Percentiles rank a stretch among this genome's conserved stretches.
These are phyloP conservation scores for Venturia effusa DNA, from an alignment of 2,329 filamentous ascomycete genomes.

Conservation along the genomic window DNA sequence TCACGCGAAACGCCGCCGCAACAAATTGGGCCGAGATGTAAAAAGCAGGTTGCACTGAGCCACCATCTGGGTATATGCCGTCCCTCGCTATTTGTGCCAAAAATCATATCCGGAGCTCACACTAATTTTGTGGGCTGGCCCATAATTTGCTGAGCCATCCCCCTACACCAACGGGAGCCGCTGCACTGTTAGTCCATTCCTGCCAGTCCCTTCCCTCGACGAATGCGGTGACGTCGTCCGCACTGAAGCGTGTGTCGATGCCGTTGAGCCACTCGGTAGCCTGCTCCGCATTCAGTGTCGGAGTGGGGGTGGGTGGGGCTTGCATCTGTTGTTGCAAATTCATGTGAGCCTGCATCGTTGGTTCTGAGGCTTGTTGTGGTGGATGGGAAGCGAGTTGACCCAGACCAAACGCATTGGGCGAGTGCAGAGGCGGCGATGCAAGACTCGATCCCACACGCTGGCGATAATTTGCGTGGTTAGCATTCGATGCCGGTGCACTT, in stretches of 20 bases:
- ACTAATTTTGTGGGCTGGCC: not conserved
- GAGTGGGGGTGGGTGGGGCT: not conserved
- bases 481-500: not conserved
- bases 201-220: conserved; percentile 26
- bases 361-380: not conserved
- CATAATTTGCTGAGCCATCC: conserved; percentile 14
- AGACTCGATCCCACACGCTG: not conserved
- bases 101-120: not conserved
- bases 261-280: conserved; percentile 24
- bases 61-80: not conserved
- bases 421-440: not conserved
- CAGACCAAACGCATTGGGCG: not conserved
- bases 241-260: conserved; percentile 26
- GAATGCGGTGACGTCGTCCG: conserved; percentile 31
- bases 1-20: no score
- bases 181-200: conserved; percentile 18
- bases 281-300: conserved; percentile 7
- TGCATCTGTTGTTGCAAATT: conserved; percentile 4
- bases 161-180: not conserved
- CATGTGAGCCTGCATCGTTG: not conserved
- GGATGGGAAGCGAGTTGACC: not conserved
- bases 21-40: not conserved
- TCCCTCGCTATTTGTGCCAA: not conserved
- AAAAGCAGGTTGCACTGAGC: not conserved
- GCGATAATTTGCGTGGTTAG: not conserved